Conservation (phyloP, 352 stramenopile genomes). For the Phytophthora vignae region DNA sequence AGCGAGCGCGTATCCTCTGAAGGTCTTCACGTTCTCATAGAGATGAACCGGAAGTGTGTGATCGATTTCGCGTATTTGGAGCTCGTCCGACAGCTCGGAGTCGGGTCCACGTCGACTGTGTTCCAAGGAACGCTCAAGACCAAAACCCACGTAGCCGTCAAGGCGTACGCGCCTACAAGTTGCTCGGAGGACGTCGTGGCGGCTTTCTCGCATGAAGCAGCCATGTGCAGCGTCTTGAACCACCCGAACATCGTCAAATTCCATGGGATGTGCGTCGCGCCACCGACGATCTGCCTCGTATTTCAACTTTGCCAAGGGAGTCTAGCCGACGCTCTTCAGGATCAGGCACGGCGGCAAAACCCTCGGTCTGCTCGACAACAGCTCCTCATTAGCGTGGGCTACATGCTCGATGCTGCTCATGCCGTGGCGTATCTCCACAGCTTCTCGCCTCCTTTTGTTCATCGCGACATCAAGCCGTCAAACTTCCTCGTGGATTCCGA, state of each 20-base stretch:
- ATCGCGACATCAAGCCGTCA: constrained; percentile 50
- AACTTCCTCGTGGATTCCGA: constrained; percentile 54
- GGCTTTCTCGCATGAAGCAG: constrained; percentile 51
- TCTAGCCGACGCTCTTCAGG: constrained; percentile 31
- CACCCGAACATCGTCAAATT: constrained; percentile 59
- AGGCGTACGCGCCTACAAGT: constrained; percentile 39
- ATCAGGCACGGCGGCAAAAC: constrained; percentile 29
- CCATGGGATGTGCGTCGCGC: constrained; percentile 48
- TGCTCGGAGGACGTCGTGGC: constrained; percentile 43
- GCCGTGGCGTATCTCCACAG: constrained; percentile 61
- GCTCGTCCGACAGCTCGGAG: constrained; percentile 40
- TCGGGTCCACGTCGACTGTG: constrained; percentile 36
- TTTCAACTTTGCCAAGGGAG: constrained; percentile 47
- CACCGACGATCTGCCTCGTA: constrained; percentile 53
- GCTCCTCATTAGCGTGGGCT: constrained; percentile 44
- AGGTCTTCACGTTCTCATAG: constrained; percentile 57
- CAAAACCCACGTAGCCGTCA: constrained; percentile 53
- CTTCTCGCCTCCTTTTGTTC: constrained; percentile 53
- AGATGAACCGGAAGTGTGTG: constrained; percentile 60
- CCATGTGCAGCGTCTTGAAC: constrained; percentile 40
- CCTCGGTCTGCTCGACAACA: constrained; percentile 32
- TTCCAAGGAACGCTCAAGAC: constrained; percentile 48
- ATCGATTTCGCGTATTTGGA: constrained; percentile 67
- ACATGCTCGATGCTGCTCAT: constrained; percentile 56
- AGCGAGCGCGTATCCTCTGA: constrained; percentile 48